phyloP scores from a whole-genome alignment of 345 rosid genomes.

The Brassica carinata region DNA sequence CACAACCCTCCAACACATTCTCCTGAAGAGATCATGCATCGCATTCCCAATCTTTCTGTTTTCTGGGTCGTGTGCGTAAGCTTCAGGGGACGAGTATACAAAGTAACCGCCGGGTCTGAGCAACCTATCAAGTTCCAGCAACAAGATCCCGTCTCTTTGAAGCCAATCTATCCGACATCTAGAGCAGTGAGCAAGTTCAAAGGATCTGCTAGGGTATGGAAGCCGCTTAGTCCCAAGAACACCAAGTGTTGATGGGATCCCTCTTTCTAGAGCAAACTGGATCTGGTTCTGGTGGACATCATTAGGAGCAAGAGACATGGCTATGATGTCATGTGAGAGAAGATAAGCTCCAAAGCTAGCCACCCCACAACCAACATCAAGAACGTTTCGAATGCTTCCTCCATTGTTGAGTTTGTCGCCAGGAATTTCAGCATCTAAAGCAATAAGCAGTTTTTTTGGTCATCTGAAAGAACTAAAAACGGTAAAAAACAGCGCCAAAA shows the following conservation, averaged over 20 bases:
- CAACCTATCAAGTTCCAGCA: conserved; percentile 89
- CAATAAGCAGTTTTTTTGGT: conserved; percentile 36
- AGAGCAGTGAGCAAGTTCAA: conserved; percentile 96
- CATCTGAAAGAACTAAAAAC: conserved; percentile 31
- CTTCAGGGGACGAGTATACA: conserved; percentile 97
- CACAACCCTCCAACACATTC: conserved; percentile 94
- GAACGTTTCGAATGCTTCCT: conserved; percentile 81
- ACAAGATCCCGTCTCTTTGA: conserved; percentile 90
- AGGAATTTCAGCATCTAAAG: conserved; percentile 94
- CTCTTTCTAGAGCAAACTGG: conserved; percentile 95
- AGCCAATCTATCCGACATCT: conserved; percentile 99
- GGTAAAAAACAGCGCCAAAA: conserved; percentile 20
- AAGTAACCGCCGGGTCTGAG: conserved; percentile 98
- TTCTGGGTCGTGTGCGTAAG: conserved; percentile 85
- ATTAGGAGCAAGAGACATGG: conserved; percentile 97
- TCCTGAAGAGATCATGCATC: conserved; percentile 73
- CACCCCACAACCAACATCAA: conserved; percentile 98
- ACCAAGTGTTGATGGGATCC: conserved; percentile 92
- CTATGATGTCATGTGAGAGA: conserved; percentile 74
- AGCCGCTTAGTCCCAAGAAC: conserved; percentile 94
- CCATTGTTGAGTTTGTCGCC: conserved; percentile 81
- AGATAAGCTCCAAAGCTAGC: conserved; percentile 99
- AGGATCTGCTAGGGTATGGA: conserved; percentile 97
- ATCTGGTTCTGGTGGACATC: conserved; percentile 98
- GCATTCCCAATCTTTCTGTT: conserved; percentile 81